A percentile compares a stretch with the other conserved stretches of the same genome.
phyloP scores from a whole-genome alignment of 805 yeast species.

The Candida multigemmis region DNA sequence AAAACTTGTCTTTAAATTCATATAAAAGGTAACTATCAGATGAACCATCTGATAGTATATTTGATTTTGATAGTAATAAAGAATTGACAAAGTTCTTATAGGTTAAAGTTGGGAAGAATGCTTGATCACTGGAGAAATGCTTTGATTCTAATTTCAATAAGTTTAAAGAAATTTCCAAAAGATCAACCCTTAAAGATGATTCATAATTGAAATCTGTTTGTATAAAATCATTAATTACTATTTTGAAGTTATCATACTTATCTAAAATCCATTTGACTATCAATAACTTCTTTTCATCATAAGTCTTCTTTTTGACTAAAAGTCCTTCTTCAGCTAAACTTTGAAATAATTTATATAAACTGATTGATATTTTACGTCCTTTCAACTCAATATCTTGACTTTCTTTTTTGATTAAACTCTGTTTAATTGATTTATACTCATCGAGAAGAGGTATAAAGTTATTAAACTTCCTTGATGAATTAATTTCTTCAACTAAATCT shows the following conservation, averaged over 20 bases:
- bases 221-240: slow-evolving; percentile 32
- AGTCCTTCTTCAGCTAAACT: slow-evolving; percentile 33
- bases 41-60: slow-evolving; percentile 36
- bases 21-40: slow-evolving; percentile 37
- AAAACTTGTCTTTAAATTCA: slow-evolving; percentile 50
- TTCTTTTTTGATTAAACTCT: slow-evolving; percentile 9
- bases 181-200: slow-evolving; percentile 42
- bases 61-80: slow-evolving; percentile 25
- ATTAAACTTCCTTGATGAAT: slow-evolving; percentile 41
- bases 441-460: slow-evolving; percentile 40
- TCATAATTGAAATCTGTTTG: slow-evolving; percentile 33
- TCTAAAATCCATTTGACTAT: slow-evolving; percentile 58
- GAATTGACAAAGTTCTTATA: slow-evolving; percentile 32
- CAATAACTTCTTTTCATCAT: slow-evolving; percentile 36
- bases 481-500: slow-evolving; percentile 17
- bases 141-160: slow-evolving; percentile 48
- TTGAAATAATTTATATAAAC: slow-evolving; percentile 41
- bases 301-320: slow-evolving; percentile 21
- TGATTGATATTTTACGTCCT: slow-evolving; percentile 32
- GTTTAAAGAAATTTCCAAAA: slow-evolving; percentile 46
- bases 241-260: slow-evolving; percentile 48
- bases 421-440: slow-evolving; percentile 18
- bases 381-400: slow-evolving; percentile 13
- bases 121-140: slow-evolving; percentile 38
- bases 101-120: slow-evolving; percentile 54